Base-by-base conservation (phyloP, 1,284 basidiomycete species). In the Ceratobasidium theobromae region DNA sequence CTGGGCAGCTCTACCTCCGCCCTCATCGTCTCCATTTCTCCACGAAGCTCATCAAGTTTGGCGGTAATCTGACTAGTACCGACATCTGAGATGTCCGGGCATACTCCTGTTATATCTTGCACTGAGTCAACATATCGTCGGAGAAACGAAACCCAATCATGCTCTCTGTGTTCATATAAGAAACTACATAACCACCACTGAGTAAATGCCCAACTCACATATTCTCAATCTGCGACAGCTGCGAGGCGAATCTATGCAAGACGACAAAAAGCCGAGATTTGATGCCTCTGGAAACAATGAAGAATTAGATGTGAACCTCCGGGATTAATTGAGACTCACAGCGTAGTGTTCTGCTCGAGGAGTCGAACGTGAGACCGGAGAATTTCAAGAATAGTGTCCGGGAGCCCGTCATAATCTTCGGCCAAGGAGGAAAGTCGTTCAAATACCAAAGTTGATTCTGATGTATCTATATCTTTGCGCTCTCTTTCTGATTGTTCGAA, bases 1-100 rank as follows among this genome's bases (percentile, higher is more conserved):
- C 78, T 70, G n/a, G n/a, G n/a, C n/a, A n/a, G n/a, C n/a, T n/a
- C n/a, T 72, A 87, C 89, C 78, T 92, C 88, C 38, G 86, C 82
- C 64, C 79, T 84, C 12, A 87, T 78, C 70, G 84, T 80, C 70
- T 86, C 82, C 18, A 89, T 80, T 72, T 84, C 80, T 5, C 75
- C 73, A 18, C 84, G 81, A 32, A 91, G 76, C 1, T 76, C 76
- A 64, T 88, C 85, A 6, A 91, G 75, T 73, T 91, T 87, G 67
- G 57, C 33, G 27, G 18, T 51, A 18, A 23, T 9, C n/a, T 33
- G 32, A 1, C n/a, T 35, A 12, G 32, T 33, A 8, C 21, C 33
- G 12, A 25, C 45, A 28, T 51, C 33, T 30, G 46, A 38, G 27
- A 62, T 41, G 21, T 40, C 33, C 27, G 46, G 57, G 40, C 21